Conservation (phyloP, 305 asterid species). For the Withania somnifera region DNA sequence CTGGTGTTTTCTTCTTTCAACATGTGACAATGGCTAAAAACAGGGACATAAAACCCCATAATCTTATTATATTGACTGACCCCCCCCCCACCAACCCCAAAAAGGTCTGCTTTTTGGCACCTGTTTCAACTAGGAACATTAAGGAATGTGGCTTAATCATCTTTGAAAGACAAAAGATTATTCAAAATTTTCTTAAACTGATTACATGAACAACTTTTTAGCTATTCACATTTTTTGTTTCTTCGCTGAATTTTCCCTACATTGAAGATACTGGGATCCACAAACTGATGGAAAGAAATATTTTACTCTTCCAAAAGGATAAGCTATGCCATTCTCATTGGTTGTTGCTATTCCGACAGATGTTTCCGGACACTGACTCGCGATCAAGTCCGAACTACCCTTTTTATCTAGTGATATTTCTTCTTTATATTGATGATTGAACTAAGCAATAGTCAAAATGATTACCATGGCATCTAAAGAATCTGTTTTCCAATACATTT, state of each 20-base stretch:
- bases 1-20: background rate
- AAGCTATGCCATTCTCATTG: background rate
- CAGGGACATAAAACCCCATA: background rate
- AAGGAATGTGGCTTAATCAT: background rate
- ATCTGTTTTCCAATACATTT: background rate
- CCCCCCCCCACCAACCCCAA: no score
- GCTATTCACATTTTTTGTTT: background rate
- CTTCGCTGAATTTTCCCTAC: background rate
- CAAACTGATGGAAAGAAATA: background rate
- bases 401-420: background rate
- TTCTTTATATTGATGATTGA: background rate
- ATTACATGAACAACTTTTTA: background rate
- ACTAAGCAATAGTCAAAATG: background rate
- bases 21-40: background rate
- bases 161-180: background rate
- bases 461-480: background rate
- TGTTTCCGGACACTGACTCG: background rate
- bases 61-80: background rate
- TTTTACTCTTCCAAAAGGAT: background rate
- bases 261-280: background rate
- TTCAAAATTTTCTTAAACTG: background rate
- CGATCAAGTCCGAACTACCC: background rate
- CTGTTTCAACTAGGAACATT: background rate
- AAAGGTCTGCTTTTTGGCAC: background rate
- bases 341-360: background rate